Evolutionary conservation across 2,329 filamentous ascomycete species (phyloP).

Genomic region (Aspergillus sp.): DNA sequence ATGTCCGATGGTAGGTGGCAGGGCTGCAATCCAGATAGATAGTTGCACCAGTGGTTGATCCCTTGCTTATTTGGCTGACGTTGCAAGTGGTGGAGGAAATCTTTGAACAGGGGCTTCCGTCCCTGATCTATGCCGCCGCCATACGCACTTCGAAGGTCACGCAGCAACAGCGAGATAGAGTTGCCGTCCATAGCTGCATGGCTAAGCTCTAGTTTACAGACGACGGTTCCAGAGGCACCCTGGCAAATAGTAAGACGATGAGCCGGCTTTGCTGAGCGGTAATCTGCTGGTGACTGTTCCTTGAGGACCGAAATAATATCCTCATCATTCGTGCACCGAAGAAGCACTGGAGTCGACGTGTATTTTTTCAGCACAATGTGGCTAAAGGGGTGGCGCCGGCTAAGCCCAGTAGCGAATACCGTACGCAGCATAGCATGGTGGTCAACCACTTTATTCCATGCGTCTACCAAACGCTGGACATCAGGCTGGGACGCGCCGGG

Average conservation of each 20-base stretch:
- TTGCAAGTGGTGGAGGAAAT: slow-evolving; percentile 34
- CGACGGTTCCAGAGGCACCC: slow-evolving; percentile 36
- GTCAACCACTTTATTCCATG: slow-evolving; percentile 33
- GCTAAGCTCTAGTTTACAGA: slow-evolving; percentile 51
- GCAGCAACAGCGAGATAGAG: slow-evolving; percentile 50
- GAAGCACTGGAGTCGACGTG: slow-evolving; percentile 23
- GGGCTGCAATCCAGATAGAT: slow-evolving; percentile 32
- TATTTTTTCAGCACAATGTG: slow-evolving; percentile 37
- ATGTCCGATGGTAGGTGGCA: slow-evolving; percentile 39
- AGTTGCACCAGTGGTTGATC: slow-evolving; percentile 39
- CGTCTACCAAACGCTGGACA: slow-evolving; percentile 24
- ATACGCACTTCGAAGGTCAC: slow-evolving; percentile 49
- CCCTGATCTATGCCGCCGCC: slow-evolving; percentile 36
- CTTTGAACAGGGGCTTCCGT: slow-evolving; percentile 33
- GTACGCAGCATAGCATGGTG: slow-evolving; percentile 38
- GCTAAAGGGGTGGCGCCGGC: slow-evolving; percentile 29
- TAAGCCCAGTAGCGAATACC: slow-evolving; percentile 36
- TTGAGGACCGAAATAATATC: slow-evolving; percentile 32
- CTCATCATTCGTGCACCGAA: slow-evolving; percentile 30
- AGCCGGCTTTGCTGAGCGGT: slow-evolving; percentile 34
- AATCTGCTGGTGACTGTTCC: slow-evolving; percentile 25
- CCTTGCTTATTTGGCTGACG: slow-evolving; percentile 24
- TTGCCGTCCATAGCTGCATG: slow-evolving; percentile 54
- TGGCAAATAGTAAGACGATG: slow-evolving; percentile 49
- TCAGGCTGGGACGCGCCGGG: slow-evolving; percentile 20